Conservation (phyloP, 2,329 filamentous ascomycete genomes). For the Alternaria viburni region DNA sequence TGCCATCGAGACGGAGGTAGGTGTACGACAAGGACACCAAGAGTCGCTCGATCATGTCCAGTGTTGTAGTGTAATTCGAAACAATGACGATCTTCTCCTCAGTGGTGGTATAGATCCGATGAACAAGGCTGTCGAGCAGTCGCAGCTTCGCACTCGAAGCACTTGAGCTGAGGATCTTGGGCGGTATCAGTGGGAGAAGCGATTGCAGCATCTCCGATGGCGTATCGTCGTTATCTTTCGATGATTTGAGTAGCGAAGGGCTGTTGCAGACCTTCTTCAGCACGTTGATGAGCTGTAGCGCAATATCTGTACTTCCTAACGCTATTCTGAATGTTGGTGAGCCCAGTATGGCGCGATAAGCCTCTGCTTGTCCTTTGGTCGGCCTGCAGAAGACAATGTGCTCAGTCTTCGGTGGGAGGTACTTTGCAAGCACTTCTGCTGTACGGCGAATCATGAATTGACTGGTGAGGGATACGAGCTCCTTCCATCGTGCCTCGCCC, state of each 20-base stretch:
- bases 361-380: conserved; percentile 64
- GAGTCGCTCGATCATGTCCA: conserved; percentile 69
- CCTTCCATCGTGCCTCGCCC: conserved; percentile 66
- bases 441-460: conserved; percentile 71
- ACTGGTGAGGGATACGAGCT: conserved; percentile 65
- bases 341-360: conserved; percentile 68
- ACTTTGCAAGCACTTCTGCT: conserved; percentile 69
- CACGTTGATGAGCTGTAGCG: conserved; percentile 72
- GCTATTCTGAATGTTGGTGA: conserved; percentile 69
- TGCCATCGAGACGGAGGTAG: conserved; percentile 73
- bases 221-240: conserved; percentile 55
- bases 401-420: conserved; percentile 71
- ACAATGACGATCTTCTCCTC: conserved; percentile 75
- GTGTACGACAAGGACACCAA: conserved; percentile 65
- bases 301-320: conserved; percentile 66
- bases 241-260: conserved; percentile 65
- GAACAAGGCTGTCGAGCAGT: conserved; percentile 69
- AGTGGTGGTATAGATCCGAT: conserved; percentile 65
- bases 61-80: conserved; percentile 77
- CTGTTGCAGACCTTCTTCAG: conserved; percentile 79
- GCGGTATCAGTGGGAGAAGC: conserved; percentile 60
- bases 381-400: conserved; percentile 71
- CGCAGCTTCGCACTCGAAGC: conserved; percentile 70
- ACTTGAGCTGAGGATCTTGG: conserved; percentile 61
- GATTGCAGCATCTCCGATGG: conserved; percentile 54